phyloP scores from a whole-genome alignment of 257 asterid genomes.

The Salvia splendens region DNA sequence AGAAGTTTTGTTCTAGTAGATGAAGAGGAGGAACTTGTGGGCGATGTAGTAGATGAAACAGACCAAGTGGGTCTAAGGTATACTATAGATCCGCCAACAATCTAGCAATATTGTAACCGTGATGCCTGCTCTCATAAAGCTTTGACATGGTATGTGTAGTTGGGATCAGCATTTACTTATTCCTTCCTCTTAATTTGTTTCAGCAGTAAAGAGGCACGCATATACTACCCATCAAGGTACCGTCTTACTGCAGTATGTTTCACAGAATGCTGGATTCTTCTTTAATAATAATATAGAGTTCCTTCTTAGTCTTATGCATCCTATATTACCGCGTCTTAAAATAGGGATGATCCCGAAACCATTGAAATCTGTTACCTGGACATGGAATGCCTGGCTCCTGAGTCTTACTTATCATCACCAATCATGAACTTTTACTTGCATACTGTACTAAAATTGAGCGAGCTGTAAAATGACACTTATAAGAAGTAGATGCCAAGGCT shows the following conservation, averaged over 20 bases:
- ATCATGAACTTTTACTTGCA: slow-evolving; percentile 89
- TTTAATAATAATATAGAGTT: slow-evolving; percentile 23
- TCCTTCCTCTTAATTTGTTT: slow-evolving; percentile 35
- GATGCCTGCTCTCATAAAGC: slow-evolving; percentile 22
- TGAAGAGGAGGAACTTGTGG: slow-evolving; percentile 66
- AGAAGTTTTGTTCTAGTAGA: slow-evolving; percentile 72
- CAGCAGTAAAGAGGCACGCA: slow-evolving; percentile 49
- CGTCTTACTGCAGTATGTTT: slow-evolving; percentile 18
- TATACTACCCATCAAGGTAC: slow-evolving; percentile 92
- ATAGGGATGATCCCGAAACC: slow-evolving; percentile 79
- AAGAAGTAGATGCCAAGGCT: slow-evolving; percentile 23
- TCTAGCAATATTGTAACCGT: slow-evolving; percentile 15
- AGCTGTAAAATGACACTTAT: slow-evolving; percentile 16
- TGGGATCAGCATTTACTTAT: slow-evolving; percentile 32
- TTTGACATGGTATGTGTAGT: slow-evolving; percentile 20
- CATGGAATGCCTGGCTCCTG: slow-evolving; percentile 81
- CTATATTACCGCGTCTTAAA: slow-evolving; percentile 36
- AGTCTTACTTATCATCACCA: slow-evolving; percentile 71
- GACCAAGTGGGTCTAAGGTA: slow-evolving; percentile 54
- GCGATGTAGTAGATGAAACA: slow-evolving; percentile 34
- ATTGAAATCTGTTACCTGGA: slow-evolving; percentile 67
- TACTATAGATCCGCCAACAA: slow-evolving; percentile 17
- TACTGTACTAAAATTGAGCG: slow-evolving; percentile 10
- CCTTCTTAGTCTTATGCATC: slow-evolving; percentile 3
- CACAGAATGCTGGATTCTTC: slow-evolving; percentile 3